phyloP scores from a whole-genome alignment of 106 monocot genomes.

The Triglochin maritima region DNA sequence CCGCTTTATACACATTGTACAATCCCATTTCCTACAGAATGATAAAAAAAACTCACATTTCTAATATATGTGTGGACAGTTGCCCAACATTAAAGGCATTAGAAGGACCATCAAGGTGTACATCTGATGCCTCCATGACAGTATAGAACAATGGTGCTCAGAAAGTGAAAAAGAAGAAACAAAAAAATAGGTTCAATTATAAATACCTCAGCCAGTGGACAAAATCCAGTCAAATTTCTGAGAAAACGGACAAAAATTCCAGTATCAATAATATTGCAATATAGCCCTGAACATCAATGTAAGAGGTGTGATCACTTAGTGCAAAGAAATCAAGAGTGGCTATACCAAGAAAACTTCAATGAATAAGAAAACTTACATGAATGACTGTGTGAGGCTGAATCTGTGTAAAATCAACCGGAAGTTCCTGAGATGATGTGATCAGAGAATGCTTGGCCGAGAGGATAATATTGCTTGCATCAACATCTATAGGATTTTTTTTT shows the following conservation, averaged over 20 bases:
- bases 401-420: slow-evolving; percentile 52
- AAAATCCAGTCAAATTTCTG: slow-evolving; percentile 85
- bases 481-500: slow-evolving; percentile 32
- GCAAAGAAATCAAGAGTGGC: background rate
- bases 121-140: slow-evolving; percentile 43
- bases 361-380: slow-evolving; percentile 34
- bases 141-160: background rate
- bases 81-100: slow-evolving; percentile 82
- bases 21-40: too few relatives aligned
- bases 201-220: slow-evolving; percentile 54
- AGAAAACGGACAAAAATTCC: slow-evolving; percentile 96
- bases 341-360: background rate
- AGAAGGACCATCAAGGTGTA: slow-evolving; percentile 28
- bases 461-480: slow-evolving; percentile 54
- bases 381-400: slow-evolving; percentile 38
- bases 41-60: slow-evolving; percentile 29
- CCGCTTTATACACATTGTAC: background rate
- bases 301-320: background rate
- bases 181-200: background rate
- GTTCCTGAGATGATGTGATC: slow-evolving; percentile 36
- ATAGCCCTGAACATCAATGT: slow-evolving; percentile 49
- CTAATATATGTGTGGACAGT: slow-evolving; percentile 66
- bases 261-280: slow-evolving; percentile 78
- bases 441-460: slow-evolving; percentile 89
- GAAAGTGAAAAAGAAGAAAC: background rate